Base-by-base conservation (phyloP, 2,329 filamentous ascomycete genomes). In the Aspergillus fijiensis region DNA sequence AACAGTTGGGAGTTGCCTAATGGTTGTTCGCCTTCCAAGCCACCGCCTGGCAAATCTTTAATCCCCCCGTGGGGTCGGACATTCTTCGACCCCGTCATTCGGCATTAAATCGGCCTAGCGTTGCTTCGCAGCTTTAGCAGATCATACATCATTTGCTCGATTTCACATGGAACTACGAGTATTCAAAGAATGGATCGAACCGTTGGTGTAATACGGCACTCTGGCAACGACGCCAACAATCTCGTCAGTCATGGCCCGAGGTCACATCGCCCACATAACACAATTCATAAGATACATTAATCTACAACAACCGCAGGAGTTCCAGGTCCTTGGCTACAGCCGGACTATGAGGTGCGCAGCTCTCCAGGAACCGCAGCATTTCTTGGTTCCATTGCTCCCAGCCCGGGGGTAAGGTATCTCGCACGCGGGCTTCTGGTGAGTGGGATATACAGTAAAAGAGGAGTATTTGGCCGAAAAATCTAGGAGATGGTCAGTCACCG, bases 391-490 rank as follows among this genome's bases (percentile, higher is more conserved):
- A 79, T 5, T 70, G 69, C 51, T 79, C 75, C 74, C 74, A 77
- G 54, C 74, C 76, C 1, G 58, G n/a, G 1, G 76, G 76, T 6
- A 79, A 61, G 0, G 72, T 72, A 23, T 73, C 70, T 2, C 75
- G 70, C 3, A 79, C 62, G 7, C 73, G 70, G 0, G 67, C 31
- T 59, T 75, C 71, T 0, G 74, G 67, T 3, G 76, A 78, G 49
- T 76, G 71, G 2, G 75, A 71, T 52, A 78, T 76, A 54, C 75
- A 77, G 59, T 78, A 74, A 61, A 78, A 78, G 25, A 79, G 70
- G 33, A 79, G 70, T 27, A 78, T 67, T 61, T 79, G 76, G 21
- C 76, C 76, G 60, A 79, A 79, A 64, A 79, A 77, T 49, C 74
- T 76, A 33, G 11, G 51, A 23, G 16, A 19, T 14, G 11, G 39